Conservation (phyloP, 2,329 filamentous ascomycete species). For the Aspergillus spinulosporus region DNA sequence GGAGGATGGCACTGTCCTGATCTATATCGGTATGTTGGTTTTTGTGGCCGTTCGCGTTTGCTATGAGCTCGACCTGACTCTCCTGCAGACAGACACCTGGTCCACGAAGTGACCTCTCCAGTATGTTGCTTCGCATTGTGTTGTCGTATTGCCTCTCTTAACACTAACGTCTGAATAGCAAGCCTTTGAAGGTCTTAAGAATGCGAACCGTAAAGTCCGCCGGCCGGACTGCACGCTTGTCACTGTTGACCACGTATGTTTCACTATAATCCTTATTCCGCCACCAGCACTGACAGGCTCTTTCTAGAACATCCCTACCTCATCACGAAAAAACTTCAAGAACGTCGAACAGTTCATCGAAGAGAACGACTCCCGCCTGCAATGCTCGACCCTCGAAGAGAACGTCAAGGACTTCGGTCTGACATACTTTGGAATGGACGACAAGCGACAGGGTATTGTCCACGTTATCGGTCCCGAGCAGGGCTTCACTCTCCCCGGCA, state of each 20-base stretch:
- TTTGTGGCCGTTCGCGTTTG: too few species aligned
- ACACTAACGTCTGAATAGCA: constrained; percentile 48
- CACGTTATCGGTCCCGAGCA: constrained; percentile 98
- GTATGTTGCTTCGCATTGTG: too few species aligned
- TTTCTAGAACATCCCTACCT: constrained; percentile 83
- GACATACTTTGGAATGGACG: constrained; percentile 94
- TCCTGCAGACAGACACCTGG: constrained; percentile 74
- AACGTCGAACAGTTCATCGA: constrained; percentile 92
- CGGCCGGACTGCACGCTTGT: constrained; percentile 95
- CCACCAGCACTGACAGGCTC: constrained; percentile 14
- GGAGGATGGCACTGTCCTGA: constrained; percentile 84
- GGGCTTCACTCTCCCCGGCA: constrained; percentile 95
- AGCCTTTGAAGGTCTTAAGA: constrained; percentile 94
- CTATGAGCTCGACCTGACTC: too few species aligned
- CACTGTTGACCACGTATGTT: constrained; percentile 89
- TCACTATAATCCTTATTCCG: not conserved
- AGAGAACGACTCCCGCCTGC: constrained; percentile 87
- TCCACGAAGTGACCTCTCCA: constrained; percentile 97
- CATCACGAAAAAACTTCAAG: constrained; percentile 87
- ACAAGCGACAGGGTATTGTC: constrained; percentile 96
- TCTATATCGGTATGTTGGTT: constrained; percentile 66
- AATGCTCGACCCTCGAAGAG: constrained; percentile 94
- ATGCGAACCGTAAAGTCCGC: constrained; percentile 82
- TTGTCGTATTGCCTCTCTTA: too few species aligned
- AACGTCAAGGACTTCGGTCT: constrained; percentile 96